Base-by-base conservation (phyloP, 2,329 filamentous ascomycete genomes). In the Colletotrichum magnum region DNA sequence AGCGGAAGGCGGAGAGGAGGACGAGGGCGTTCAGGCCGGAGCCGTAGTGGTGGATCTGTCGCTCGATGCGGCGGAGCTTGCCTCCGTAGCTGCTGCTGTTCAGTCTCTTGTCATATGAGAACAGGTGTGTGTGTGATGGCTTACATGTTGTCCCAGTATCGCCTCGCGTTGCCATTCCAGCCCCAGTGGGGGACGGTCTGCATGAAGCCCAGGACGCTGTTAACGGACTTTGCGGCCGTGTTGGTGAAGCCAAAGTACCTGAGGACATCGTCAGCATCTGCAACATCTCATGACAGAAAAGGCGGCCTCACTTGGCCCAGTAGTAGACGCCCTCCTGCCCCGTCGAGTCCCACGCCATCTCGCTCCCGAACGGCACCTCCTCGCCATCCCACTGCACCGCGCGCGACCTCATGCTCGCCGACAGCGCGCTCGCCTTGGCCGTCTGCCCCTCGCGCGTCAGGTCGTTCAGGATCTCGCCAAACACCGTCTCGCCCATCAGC, bases 301-400 rank as follows among this genome's bases (percentile, higher is more conserved):
- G 21, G 12, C 9, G 16, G 4, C 12, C 76, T 75, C 71, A 83
- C 81, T 83, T 85, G 3, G 83, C 79, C 87, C 88, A 90, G 65
- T 87, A 87, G 68, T 88, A 90, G 0, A 90, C 85, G 0, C 88
- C 87, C 74, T 90, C 88, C 72, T 90, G 88, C 0, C 86, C 88
- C 0, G 88, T 90, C 0, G 85, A 89, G 68, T 90, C 88, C 88
- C 88, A 90, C 0, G 87, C 84, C 86, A 88, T 88, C 74, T 90
- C 88, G 58, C 86, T 88, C 0, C 87, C 88, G 68, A 84, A 90
- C 0, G 88, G 88, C 7, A 86, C 84, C 16, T 81, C 80, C 60
- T 85, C 77, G 0, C 77, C 77, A 18, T 85, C 75, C 88, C 88
- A 90, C 1, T 77, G 72, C 5, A 79, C 69, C 1, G 87, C 85